A percentile compares a stretch with the other conserved stretches of the same genome.
Conservation (phyloP, 2,329 filamentous ascomycete species). For the Penicillium palitans region DNA sequence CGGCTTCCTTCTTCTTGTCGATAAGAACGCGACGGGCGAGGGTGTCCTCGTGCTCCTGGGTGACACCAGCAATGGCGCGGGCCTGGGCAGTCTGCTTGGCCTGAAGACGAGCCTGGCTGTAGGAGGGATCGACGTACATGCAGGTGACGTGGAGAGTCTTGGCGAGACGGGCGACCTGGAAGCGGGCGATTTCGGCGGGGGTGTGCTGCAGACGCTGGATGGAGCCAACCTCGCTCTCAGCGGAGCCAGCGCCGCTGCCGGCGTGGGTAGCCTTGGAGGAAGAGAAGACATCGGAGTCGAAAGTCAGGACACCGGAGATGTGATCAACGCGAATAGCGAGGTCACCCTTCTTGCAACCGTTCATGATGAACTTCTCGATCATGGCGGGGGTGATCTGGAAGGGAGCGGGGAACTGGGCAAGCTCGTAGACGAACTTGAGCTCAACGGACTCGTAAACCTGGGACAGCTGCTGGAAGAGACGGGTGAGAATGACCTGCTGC, state of each 20-base stretch:
- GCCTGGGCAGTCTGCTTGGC: constrained; percentile 77
- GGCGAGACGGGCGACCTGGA: constrained; percentile 86
- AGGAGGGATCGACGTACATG: constrained; percentile 90
- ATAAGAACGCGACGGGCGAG: constrained; percentile 87
- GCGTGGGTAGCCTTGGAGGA: constrained; percentile 89
- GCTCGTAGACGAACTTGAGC: constrained; percentile 85
- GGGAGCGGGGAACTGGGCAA: constrained; percentile 93
- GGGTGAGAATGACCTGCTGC: constrained; percentile 97
- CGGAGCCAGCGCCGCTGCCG: constrained; percentile 80
- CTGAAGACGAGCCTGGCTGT: constrained; percentile 77
- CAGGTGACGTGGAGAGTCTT: constrained; percentile 90
- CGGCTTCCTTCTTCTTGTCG: constrained; percentile 94
- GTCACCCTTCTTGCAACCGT: constrained; percentile 99
- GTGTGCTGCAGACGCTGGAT: constrained; percentile 97
- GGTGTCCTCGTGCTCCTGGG: constrained; percentile 83
- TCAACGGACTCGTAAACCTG: constrained; percentile 99
- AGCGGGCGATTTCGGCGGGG: constrained; percentile 93
- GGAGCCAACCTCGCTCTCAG: constrained; percentile 78
- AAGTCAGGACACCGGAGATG: constrained; percentile 89
- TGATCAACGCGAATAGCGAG: constrained; percentile 95
- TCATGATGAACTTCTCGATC: constrained; percentile 99
- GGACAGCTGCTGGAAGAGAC: constrained; percentile 97
- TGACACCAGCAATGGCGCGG: constrained; percentile 82
- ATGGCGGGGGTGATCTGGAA: constrained; percentile 88
- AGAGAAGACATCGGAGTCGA: constrained; percentile 97